These are phyloP conservation scores for Solanum corneliomulleri DNA, from an alignment of 257 asterid genomes.

Conservation along the genomic window DNA sequence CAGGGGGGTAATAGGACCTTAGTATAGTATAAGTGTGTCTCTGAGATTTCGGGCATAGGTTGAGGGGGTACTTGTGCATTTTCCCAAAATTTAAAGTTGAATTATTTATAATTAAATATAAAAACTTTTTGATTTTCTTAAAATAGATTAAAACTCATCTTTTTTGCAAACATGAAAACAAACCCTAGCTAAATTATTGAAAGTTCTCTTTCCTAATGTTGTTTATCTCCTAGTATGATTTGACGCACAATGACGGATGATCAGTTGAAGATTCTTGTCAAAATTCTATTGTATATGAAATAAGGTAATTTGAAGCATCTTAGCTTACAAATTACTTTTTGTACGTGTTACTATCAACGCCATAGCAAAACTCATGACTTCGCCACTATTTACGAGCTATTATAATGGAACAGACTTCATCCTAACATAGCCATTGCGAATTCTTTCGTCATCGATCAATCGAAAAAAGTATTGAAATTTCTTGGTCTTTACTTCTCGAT, in stretches of 20 bases:
- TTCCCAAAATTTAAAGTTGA: background rate
- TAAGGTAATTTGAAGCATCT: background rate
- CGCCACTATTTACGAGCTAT: too few species aligned
- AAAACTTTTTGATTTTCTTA: background rate
- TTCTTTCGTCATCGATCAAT: background rate
- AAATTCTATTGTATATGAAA: accelerated
- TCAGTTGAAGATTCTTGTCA: too few species aligned
- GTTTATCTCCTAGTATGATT: background rate
- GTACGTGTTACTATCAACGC: background rate
- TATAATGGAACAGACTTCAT: too few species aligned
- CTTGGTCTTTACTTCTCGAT: background rate
- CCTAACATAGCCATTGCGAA: background rate
- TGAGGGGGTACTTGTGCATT: too few species aligned
- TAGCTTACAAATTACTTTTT: background rate
- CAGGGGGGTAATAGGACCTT: too few species aligned
- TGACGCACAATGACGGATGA: too few species aligned
- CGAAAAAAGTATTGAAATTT: background rate
- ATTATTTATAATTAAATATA: background rate
- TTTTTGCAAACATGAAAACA: background rate
- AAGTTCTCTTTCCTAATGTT: background rate
- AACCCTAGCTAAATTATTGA: background rate
- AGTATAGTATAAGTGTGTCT: too few species aligned
- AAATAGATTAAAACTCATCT: background rate
- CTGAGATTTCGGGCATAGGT: too few species aligned
- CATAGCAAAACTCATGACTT: background rate